Percentiles rank a stretch among this genome's conserved stretches.
These are phyloP conservation scores for Colletotrichum lindemuthianum DNA, from an alignment of 2,329 filamentous ascomycete species.

Conservation along the genomic window DNA sequence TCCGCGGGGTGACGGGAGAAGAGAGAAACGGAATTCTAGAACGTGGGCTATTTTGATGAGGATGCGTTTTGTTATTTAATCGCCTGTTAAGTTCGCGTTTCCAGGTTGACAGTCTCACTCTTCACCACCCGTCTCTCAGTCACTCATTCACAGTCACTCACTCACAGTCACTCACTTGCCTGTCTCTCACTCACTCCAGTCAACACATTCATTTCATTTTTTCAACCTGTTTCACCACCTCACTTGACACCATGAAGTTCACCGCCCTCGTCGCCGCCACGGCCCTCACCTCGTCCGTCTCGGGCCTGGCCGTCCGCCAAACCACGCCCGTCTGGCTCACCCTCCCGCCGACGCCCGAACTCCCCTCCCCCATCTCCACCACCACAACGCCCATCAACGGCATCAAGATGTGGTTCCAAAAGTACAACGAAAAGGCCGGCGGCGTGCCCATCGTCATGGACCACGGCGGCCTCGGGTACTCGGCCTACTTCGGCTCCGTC, in stretches of 20 bases:
- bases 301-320: slow-evolving; percentile 40
- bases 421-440: slow-evolving; percentile 49
- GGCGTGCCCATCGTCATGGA: slow-evolving; percentile 50
- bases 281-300: slow-evolving; percentile 24
- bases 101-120: neutral
- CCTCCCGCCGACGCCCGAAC: slow-evolving; percentile 49
- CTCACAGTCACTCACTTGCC: slow-evolving; percentile 5
- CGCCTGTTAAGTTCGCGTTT: neutral
- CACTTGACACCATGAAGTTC: slow-evolving; percentile 19
- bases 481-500: slow-evolving; percentile 52
- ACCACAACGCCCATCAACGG: slow-evolving; percentile 46
- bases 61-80: slow-evolving; percentile 16
- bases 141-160: slow-evolving; percentile 17
- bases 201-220: slow-evolving; percentile 11
- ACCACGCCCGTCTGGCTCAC: slow-evolving; percentile 44
- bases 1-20: neutral
- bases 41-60: neutral
- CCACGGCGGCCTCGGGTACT: slow-evolving; percentile 54
- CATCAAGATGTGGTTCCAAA: slow-evolving; percentile 52
- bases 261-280: slow-evolving; percentile 17
- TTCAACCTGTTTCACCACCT: neutral
- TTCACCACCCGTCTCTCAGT: slow-evolving; percentile 2
- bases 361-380: slow-evolving; percentile 47
- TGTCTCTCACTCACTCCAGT: neutral
- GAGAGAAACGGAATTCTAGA: neutral